A percentile compares a stretch with the other conserved stretches of the same genome.
Conservation (phyloP, 306 rosid species). For the Gastrolobium villosum region DNA sequence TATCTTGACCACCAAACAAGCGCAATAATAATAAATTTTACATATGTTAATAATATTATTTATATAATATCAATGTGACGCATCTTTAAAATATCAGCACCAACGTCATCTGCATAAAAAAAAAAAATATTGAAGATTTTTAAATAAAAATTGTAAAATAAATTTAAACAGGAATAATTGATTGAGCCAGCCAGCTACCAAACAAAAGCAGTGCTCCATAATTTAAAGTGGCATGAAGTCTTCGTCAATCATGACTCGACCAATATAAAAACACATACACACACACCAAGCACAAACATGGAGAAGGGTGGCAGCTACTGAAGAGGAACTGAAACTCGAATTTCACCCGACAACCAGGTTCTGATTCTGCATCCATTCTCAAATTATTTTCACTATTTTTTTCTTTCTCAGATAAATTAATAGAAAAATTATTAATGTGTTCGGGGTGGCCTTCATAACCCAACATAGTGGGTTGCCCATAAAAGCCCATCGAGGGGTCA, state of each 20-base stretch:
- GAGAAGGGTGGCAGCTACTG: background rate
- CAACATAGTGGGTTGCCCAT: too few relatives aligned
- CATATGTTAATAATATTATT: too few relatives aligned
- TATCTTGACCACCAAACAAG: too few relatives aligned
- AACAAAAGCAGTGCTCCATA: background rate
- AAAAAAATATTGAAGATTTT: background rate
- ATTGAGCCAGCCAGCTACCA: background rate
- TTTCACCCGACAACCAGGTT: slow-evolving; percentile 42
- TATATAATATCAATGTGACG: background rate
- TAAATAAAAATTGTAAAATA: too few relatives aligned
- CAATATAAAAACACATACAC: background rate
- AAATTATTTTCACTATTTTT: background rate
- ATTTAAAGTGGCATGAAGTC: slow-evolving; percentile 24
- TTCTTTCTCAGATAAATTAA: background rate
- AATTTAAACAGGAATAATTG: background rate
- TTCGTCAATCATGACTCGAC: background rate
- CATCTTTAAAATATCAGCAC: background rate
- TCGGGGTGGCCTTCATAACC: too few relatives aligned
- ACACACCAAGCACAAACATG: background rate
- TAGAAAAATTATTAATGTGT: too few relatives aligned
- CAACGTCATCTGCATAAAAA: background rate
- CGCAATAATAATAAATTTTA: too few relatives aligned
- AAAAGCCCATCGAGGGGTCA: too few relatives aligned
- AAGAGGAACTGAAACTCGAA: slow-evolving; percentile 19
- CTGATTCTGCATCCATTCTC: slow-evolving; percentile 18